phyloP scores from a whole-genome alignment of 202 grass and related monocot species.

The Miscanthus sacchariflorus region DNA sequence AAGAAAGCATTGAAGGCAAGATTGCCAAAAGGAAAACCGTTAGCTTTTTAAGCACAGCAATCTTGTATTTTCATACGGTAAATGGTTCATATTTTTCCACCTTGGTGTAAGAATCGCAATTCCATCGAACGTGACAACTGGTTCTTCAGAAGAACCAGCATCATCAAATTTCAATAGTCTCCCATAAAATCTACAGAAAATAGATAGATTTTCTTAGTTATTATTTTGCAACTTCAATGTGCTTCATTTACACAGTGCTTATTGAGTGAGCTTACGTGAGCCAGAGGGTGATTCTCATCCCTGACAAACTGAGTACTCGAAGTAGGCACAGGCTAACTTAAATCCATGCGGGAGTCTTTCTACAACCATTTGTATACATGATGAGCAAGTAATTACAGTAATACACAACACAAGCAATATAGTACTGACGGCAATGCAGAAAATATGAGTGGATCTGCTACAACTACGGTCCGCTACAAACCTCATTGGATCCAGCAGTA shows the following conservation, averaged over 20 bases:
- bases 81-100: conserved; percentile 50
- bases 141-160: conserved; percentile 78
- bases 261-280: conserved; percentile 66
- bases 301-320: conserved; percentile 93
- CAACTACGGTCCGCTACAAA: no score
- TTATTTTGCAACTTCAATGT: conserved; percentile 20
- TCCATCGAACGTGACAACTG: conserved; percentile 95
- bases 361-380: conserved; percentile 34
- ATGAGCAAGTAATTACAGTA: no score
- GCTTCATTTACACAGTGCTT: conserved; percentile 23
- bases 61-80: conserved; percentile 32
- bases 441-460: no score
- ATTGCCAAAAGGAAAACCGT: background rate
- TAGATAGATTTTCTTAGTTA: background rate
- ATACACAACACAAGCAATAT: no score
- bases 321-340: conserved; percentile 94
- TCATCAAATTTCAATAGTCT: conserved; percentile 64
- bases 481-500: no score
- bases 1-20: no score
- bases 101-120: conserved; percentile 98
- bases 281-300: conserved; percentile 77
- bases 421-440: no score
- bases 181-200: conserved; percentile 55
- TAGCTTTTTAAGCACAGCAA: conserved; percentile 32
- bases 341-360: conserved; percentile 98